These are phyloP conservation scores for Fraxinus anomala DNA, from an alignment of 257 asterid genomes.

Conservation along the genomic window DNA sequence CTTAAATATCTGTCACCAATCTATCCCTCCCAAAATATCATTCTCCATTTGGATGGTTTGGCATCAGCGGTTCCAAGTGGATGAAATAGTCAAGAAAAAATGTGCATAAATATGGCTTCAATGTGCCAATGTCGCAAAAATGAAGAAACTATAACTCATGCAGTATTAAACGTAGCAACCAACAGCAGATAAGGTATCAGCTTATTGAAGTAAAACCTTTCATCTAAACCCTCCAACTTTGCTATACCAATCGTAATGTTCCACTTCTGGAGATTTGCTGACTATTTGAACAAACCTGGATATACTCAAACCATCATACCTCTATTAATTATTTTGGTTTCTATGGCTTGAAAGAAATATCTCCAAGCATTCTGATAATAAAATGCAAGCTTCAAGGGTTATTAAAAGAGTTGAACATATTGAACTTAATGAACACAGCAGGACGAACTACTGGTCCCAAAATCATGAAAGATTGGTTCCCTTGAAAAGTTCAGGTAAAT, in stretches of 20 bases:
- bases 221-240: background rate
- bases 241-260: background rate
- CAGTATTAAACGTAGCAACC: background rate
- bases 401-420: background rate
- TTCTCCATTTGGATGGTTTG: background rate
- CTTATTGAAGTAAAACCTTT: background rate
- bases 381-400: background rate
- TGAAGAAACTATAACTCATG: background rate
- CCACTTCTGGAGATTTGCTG: background rate
- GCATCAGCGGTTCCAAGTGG: background rate
- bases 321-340: background rate
- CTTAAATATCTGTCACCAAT: too few species aligned
- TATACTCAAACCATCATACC: background rate
- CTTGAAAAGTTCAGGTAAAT: background rate
- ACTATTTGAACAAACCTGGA: background rate
- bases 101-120: background rate
- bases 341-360: background rate
- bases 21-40: background rate
- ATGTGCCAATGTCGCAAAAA: background rate
- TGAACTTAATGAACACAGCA: background rate
- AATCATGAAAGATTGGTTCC: background rate
- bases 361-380: background rate
- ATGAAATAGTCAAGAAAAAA: background rate
- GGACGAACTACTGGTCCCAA: background rate
- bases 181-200: background rate